A percentile compares a stretch with the other conserved stretches of the same genome.
These are phyloP conservation scores for Aphanomyces invadans DNA, from an alignment of 352 stramenopile species.

Conservation along the genomic window DNA sequence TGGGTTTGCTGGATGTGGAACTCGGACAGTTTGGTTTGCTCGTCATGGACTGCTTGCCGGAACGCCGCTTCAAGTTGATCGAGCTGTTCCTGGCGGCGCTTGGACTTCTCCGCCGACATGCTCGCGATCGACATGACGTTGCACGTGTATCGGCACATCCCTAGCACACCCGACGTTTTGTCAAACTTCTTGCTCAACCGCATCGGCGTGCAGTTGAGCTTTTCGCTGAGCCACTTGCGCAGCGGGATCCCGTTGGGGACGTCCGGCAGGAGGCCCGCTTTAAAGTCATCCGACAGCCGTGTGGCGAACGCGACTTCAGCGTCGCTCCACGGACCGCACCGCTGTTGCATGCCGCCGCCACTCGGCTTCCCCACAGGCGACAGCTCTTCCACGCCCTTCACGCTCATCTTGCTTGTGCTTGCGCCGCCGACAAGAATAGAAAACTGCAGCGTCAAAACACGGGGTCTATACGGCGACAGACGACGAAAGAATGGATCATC, in stretches of 20 bases:
- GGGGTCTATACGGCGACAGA: not conserved
- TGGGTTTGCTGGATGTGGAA: constrained; percentile 13
- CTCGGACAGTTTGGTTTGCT: not conserved
- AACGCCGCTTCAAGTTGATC: constrained; percentile 17
- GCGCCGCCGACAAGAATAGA: constrained; percentile 12
- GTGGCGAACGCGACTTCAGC: constrained; percentile 19
- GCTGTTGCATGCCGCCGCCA: not conserved
- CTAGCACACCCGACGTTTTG: constrained; percentile 11
- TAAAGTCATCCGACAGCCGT: constrained; percentile 20
- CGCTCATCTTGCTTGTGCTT: not conserved
- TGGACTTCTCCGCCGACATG: constrained; percentile 11
- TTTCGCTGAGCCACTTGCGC: constrained; percentile 21
- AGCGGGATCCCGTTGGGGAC: constrained; percentile 21
- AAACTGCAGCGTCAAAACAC: constrained; percentile 1
- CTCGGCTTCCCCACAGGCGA: not conserved
- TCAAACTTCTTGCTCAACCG: constrained; percentile 25
- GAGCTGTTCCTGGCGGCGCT: constrained; percentile 16
- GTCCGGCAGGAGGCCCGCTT: constrained; percentile 11
- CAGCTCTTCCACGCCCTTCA: constrained; percentile 16
- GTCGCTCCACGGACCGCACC: constrained; percentile 17
- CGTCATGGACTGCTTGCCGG: not conserved
- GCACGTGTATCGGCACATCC: constrained; percentile 17
- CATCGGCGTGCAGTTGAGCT: constrained; percentile 23
- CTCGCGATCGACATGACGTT: constrained; percentile 19
- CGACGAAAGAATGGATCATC: not conserved